phyloP scores from a whole-genome alignment of 139 green algal species.

The Penium margaritaceum region DNA sequence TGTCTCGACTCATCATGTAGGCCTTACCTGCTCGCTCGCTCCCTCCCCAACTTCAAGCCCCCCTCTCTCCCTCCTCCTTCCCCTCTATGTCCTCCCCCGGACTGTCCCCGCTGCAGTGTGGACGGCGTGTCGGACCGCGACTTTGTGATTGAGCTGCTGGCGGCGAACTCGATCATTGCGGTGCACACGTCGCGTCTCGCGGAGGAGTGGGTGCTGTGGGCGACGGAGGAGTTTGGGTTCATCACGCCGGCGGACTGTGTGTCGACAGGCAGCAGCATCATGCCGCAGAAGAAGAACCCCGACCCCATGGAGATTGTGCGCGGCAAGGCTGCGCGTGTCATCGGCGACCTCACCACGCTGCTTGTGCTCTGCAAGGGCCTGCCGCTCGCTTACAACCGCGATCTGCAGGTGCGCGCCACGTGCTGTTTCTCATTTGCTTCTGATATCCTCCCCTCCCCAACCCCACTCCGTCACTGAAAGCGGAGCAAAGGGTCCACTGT shows the following conservation, averaged over 20 bases:
- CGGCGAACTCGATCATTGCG: constrained; percentile 69
- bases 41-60: background rate
- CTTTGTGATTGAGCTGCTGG: constrained; percentile 85
- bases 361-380: constrained; percentile 86
- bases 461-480: too few species aligned
- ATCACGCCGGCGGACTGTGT: constrained; percentile 41
- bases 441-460: too few species aligned
- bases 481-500: too few species aligned
- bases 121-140: constrained; percentile 91
- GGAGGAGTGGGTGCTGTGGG: constrained; percentile 48
- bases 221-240: constrained; percentile 47
- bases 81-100: background rate
- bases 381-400: constrained; percentile 98
- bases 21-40: too few species aligned
- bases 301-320: constrained; percentile 92
- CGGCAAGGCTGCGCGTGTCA: constrained; percentile 70
- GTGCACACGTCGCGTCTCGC: constrained; percentile 73
- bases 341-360: constrained; percentile 80
- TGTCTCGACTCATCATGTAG: background rate
- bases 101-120: constrained; percentile 55
- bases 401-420: constrained; percentile 80
- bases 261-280: constrained; percentile 82
- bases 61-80: background rate
- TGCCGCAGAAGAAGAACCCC: constrained; percentile 99
- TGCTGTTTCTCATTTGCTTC: too few species aligned